Percentiles rank a stretch among this genome's conserved stretches.
Evolutionary conservation across 2,329 filamentous ascomycete genomes (phyloP).

Genomic region (Phialophora expanda): DNA sequence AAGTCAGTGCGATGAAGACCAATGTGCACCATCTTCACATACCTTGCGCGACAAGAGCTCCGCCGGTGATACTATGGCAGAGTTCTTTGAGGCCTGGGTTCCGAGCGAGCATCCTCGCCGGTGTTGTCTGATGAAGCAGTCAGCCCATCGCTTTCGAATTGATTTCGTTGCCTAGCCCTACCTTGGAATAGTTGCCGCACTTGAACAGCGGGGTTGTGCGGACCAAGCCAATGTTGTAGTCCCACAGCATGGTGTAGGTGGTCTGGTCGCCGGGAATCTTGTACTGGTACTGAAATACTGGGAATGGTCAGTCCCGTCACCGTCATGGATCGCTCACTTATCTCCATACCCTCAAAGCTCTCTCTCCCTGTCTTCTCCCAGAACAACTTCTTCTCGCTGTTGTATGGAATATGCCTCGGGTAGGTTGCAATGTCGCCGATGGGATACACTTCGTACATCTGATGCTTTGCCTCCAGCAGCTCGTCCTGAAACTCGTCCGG

Average conservation of each 20-base stretch:
- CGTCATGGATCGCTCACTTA: constrained; percentile 11
- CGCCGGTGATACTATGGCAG: constrained; percentile 92
- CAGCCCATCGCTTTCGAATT: constrained; percentile 3
- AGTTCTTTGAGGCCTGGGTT: constrained; percentile 88
- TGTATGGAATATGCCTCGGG: constrained; percentile 84
- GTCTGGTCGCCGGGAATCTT: constrained; percentile 68
- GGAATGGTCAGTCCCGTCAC: constrained; percentile 25
- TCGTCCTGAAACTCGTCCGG: constrained; percentile 72
- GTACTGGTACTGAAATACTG: constrained; percentile 87
- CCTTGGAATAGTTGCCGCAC: constrained; percentile 85
- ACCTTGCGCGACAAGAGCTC: constrained; percentile 89
- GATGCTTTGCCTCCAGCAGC: constrained; percentile 62
- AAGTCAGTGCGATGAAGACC: constrained; percentile 20
- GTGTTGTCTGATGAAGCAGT: constrained; percentile 69
- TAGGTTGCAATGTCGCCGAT: constrained; percentile 64
- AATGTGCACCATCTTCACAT: constrained; percentile 38
- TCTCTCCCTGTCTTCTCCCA: constrained; percentile 83
- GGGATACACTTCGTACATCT: constrained; percentile 69
- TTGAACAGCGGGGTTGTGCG: constrained; percentile 96
- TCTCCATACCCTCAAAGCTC: constrained; percentile 76
- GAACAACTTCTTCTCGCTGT: constrained; percentile 91
- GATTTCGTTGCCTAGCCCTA: constrained; percentile 47
- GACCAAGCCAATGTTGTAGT: constrained; percentile 92
- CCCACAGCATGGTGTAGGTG: constrained; percentile 86
- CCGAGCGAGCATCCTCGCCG: constrained; percentile 77